Evolutionary conservation across 2,329 filamentous ascomycete genomes (phyloP), one percentile per base, ranked within the genome.

Genomic region (Pseudocercospora vitis): DNA sequence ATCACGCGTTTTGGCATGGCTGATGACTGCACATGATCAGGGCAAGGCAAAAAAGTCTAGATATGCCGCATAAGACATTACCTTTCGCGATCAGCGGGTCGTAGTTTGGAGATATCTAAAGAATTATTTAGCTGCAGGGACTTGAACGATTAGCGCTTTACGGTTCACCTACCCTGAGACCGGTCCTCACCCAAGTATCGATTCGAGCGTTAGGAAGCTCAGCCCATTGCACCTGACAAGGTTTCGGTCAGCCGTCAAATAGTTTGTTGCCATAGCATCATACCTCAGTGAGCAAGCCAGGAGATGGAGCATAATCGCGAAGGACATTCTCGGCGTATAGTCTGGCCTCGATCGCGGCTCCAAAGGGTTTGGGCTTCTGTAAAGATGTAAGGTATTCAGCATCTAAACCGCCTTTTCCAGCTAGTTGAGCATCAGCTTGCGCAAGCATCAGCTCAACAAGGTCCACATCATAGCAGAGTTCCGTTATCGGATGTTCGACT

Each of bases 171-270:
- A 29, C 26, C 24, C 37, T 18, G n/a, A 78, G 77, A 4, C 83
- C 83, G 1, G 77, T 78, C 50, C 78, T 75, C 1, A 86, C 74
- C 83, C 83, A 87, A 0, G 82, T 86, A 59, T 87, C 84, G 21
- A 87, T 76, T 3, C 84, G 76, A 19, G 77, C 72, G 3, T 74
- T 74, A 0, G 73, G 59, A 0, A 74, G 65, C n/a, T 79, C 75
- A 42, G 56, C 56, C 76, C 82, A 86, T 12, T 74, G 61, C 0
- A 87, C 26, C 26, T 29, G 26, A 29, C 11, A 11, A 29, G 11
- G 26, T 29, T 11, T 29, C 6, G 11, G 26, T 29, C 26, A 29
- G 26, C 26, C 26, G 11, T 29, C 26, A 29, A 29, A 11, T 11
- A 11, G 11, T 29, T n/a, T n/a, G n/a, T n/a, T n/a, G n/a, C 26